Evolutionary conservation across 192 early-diverging fungal species (phyloP), one percentile per base, ranked within the genome.

Genomic region (Umbelopsis ramanniana): DNA sequence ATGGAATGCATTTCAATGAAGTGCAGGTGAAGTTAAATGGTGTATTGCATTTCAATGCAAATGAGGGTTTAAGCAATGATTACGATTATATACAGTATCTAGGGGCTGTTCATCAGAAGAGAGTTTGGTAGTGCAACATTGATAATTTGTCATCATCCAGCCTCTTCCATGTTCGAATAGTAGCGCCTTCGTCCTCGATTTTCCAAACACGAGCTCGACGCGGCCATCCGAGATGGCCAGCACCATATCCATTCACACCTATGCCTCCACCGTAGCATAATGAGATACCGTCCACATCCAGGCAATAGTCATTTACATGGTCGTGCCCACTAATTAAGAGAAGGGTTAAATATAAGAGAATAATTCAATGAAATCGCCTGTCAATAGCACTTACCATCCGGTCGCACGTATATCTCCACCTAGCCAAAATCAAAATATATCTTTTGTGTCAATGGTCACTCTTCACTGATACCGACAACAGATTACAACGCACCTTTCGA

Each of bases 251-350:
- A 17, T 80, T 78, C 22, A 78, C 76, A 6, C 83, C 80, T 5
- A 79, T 47, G 11, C 83, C 83, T 11, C 83, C 83, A 26, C 77
- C 78, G 40, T 80, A 84, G 66, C 83, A 84, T 45, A 84, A 72
- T n/a, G 79, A 60, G 46, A 84, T 76, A 4, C 78, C 76, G 7
- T 76, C 71, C 29, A 72, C 78, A 35, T 81, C 57, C 57, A 80
- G 60, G 21, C 83, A 84, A 71, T 81, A 77, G 45, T 76, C 74
- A 37, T 76, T 76, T 2, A 76, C 74, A 57, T 76, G 74, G 43
- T 76, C 74, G 26, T 71, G 69, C 9, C 74, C 74, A 67, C 74
- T 76, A 57, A 54, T 4, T 4, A 12, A 38, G 26, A n/a, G 11
- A 17, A 63, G 26, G 19, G 33, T 63, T 29, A 63, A 14, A 63